Base-by-base conservation (phyloP, 2,329 filamentous ascomycete species). In the Sporothrix variecibatus region DNA sequence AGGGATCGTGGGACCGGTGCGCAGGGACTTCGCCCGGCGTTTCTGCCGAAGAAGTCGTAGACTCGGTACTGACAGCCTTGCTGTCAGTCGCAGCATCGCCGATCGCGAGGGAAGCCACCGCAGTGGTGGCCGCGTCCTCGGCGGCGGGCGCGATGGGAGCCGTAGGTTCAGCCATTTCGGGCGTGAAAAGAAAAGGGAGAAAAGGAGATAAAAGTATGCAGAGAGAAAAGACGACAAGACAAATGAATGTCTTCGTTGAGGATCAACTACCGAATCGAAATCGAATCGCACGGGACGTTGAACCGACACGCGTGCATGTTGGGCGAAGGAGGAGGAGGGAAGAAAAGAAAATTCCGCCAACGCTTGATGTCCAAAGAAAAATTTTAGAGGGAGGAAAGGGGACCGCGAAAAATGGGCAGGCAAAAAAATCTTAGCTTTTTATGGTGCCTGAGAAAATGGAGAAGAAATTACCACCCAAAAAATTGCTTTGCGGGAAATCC, bases 1-100 rank as follows among this genome's bases (percentile, higher is more conserved):
- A 80, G 53, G 93, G 90, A 79, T 93, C 87, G 82, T 95, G 92
- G 28, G 92, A 93, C 77, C 91, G 90, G 79, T 92, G 89, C 49
- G 90, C 82, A 72, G 89, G 87, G 40, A 88, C 71, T 3, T 20
- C 64, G 15, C 20, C 40, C 53, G 67, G 31, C 64, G 51, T 46
- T 67, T 58, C 73, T 17, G 69, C 58, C 46, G 58, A 3, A 1
- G 64, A 11, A 7, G 6, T 60, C 67, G 43, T 15, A 49, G 43
- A 20, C 43, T 49, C 43, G 43, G 43, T 15, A 17, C 15, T 49
- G 46, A 58, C 72, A 28, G n/a, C 46, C 20, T 34, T 53, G 38
- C 53, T 20, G 46, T 40, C 65, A 17, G 26, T 17, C 9, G 43
- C 53, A 26, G 53, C 60, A n/a, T 74, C 72, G 46, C 73, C 53